Conservation (phyloP, 331 rosid genomes). For the Acacia concinna region DNA sequence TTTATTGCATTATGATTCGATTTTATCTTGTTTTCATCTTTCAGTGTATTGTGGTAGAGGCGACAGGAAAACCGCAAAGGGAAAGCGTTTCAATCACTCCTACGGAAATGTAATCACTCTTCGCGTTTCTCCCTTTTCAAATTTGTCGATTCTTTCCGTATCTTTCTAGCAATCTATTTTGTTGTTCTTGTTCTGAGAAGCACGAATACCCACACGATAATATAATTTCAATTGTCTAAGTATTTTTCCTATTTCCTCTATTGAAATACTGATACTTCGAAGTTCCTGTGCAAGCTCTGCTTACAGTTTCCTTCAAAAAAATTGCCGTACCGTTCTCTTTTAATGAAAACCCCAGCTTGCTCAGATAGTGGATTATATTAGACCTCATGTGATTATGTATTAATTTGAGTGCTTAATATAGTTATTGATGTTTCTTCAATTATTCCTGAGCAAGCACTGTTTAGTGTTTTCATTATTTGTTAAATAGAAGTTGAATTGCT, state of each 20-base stretch:
- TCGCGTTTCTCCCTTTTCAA: neutral
- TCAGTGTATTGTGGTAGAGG: conserved; percentile 60
- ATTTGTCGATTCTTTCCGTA: neutral
- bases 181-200: neutral
- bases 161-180: neutral
- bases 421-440: neutral
- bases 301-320: neutral
- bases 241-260: neutral
- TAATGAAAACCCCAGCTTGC: neutral
- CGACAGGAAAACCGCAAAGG: conserved; percentile 51
- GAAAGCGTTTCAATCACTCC: conserved; percentile 60
- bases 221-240: neutral
- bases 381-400: neutral
- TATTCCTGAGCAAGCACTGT: neutral
- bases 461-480: neutral
- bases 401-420: neutral
- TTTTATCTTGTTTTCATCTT: neutral
- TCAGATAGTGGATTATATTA: neutral
- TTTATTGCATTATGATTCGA: neutral
- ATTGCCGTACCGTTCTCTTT: neutral
- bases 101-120: conserved; percentile 45
- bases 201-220: neutral
- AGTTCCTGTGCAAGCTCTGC: neutral
- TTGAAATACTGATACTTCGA: neutral
- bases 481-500: neutral